Conservation (phyloP, 2,329 filamentous ascomycete species). For the Gyromitra esculenta region DNA sequence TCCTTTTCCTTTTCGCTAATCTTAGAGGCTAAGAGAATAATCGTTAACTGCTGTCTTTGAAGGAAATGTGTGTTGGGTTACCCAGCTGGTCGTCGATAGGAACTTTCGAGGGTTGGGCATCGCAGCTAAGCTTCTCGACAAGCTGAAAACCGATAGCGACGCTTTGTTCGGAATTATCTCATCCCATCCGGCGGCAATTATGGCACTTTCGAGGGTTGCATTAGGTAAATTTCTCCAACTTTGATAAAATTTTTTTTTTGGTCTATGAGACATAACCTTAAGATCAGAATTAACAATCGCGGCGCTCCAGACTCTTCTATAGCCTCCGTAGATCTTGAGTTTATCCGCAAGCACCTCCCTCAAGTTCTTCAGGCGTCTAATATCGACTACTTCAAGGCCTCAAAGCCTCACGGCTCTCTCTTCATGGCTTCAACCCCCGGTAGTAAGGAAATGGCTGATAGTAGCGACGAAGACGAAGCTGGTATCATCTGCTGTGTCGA, state of each 20-base stretch:
- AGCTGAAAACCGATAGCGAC: conserved; percentile 22
- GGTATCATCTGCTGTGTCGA: conserved; percentile 30
- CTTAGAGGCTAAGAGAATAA: neutral
- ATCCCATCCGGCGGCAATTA: conserved; percentile 30
- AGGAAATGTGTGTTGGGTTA: conserved; percentile 40
- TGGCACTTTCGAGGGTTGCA: conserved; percentile 19
- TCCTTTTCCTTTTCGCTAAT: neutral
- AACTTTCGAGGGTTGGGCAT: conserved; percentile 33
- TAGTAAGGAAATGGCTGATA: neutral
- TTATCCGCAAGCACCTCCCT: conserved; percentile 3
- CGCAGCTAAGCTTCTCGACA: conserved; percentile 28
- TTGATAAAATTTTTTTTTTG: neutral
- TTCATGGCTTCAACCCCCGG: neutral
- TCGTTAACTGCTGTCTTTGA: neutral
- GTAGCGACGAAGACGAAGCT: conserved; percentile 7
- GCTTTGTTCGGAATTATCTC: conserved; percentile 36
- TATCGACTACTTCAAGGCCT: conserved; percentile 1
- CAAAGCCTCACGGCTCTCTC: conserved; percentile 14
- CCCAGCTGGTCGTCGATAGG: conserved; percentile 30
- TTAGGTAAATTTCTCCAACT: conserved; percentile 16
- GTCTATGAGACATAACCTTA: neutral
- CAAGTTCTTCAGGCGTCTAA: conserved; percentile 20
- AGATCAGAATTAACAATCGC: neutral
- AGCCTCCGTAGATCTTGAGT: conserved; percentile 5
- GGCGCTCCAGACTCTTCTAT: neutral